Conservation (phyloP, 2,329 filamentous ascomycete genomes). For the Macrophomina pseudophaseolina region DNA sequence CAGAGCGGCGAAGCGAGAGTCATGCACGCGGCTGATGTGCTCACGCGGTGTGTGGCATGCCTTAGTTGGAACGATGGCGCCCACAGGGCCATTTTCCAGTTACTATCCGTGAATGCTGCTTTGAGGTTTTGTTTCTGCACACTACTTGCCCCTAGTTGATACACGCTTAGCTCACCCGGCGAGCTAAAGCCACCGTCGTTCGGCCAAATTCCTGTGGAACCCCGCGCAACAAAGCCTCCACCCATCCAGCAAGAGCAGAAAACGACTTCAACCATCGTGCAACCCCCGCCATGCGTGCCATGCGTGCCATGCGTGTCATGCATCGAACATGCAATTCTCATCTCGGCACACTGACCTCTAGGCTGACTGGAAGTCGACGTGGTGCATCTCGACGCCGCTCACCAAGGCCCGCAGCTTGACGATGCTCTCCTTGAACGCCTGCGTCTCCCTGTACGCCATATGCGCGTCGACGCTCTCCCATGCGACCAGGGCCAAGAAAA, state of each 20-base stretch:
- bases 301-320: neutral
- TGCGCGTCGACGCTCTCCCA: slow-evolving; percentile 60
- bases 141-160: no score
- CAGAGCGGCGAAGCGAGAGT: neutral
- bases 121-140: no score
- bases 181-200: no score
- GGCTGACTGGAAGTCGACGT: slow-evolving; percentile 34
- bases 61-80: no score
- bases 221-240: no score
- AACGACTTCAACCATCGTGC: neutral
- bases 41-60: neutral
- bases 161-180: no score
- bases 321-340: neutral
- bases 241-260: neutral
- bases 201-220: no score
- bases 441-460: slow-evolving; percentile 51
- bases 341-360: neutral
- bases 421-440: slow-evolving; percentile 52
- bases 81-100: no score
- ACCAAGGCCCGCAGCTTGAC: slow-evolving; percentile 48
- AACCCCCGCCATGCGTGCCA: neutral
- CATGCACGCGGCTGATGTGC: neutral
- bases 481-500: slow-evolving; percentile 53
- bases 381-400: slow-evolving; percentile 49
- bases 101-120: no score